Percentiles rank a stretch among this genome's conserved stretches.
Conservation (phyloP, 306 rosid species). For the Canavalia ensiformis region DNA sequence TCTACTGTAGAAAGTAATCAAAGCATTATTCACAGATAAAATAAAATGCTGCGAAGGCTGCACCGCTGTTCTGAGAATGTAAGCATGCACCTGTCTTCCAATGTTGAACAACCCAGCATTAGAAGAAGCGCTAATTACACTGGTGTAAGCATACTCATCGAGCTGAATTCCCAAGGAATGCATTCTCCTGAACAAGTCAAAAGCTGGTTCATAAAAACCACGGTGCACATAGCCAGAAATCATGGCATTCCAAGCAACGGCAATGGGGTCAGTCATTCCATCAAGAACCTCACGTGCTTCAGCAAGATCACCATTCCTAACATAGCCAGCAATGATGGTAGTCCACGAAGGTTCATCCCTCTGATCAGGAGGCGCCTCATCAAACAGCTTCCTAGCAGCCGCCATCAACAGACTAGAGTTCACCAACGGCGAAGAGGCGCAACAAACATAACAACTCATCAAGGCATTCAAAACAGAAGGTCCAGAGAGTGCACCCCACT, state of each 20-base stretch:
- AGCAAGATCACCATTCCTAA: conserved; percentile 53
- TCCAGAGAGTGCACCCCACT: conserved; percentile 38
- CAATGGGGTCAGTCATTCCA: conserved; percentile 54
- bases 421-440: conserved; percentile 52
- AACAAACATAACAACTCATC: conserved; percentile 49
- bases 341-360: conserved; percentile 58
- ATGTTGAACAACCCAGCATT: conserved; percentile 49
- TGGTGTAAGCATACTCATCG: conserved; percentile 64
- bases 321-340: conserved; percentile 59
- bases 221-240: conserved; percentile 59
- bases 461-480: conserved; percentile 52
- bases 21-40: conserved; percentile 59
- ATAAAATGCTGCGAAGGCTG: conserved; percentile 53
- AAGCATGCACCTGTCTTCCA: conserved; percentile 62
- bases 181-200: conserved; percentile 61
- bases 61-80: conserved; percentile 52
- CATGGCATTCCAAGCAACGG: conserved; percentile 64
- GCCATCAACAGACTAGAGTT: conserved; percentile 45
- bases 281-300: conserved; percentile 54
- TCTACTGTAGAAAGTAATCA: conserved; percentile 57
- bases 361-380: conserved; percentile 39
- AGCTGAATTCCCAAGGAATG: conserved; percentile 50
- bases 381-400: conserved; percentile 60
- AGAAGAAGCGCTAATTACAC: conserved; percentile 60
- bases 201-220: conserved; percentile 46